These are phyloP conservation scores for Endothia cerciana DNA, from an alignment of 2,329 filamentous ascomycete genomes.

Conservation along the genomic window DNA sequence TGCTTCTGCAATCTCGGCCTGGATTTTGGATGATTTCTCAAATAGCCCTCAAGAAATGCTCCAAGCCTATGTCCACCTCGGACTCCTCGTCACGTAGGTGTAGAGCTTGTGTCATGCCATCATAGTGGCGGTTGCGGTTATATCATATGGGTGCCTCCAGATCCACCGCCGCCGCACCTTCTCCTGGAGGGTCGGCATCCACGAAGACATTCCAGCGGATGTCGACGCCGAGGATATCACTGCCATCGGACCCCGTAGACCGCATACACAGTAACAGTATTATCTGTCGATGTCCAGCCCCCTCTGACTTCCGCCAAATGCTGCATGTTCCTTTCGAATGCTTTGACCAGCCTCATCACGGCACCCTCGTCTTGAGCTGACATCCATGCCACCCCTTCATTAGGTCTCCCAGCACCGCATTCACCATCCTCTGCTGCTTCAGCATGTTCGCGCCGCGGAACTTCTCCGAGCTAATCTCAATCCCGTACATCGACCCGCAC, in stretches of 20 bases:
- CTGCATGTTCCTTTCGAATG: too few species aligned
- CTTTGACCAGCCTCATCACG: conserved; percentile 34
- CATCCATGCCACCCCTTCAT: conserved; percentile 84
- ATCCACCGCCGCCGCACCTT: background rate
- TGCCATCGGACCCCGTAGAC: background rate
- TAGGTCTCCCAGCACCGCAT: conserved; percentile 72
- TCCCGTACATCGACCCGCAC: conserved; percentile 86
- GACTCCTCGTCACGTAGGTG: background rate
- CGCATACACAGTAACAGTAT: background rate
- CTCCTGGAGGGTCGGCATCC: background rate
- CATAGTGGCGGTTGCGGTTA: background rate
- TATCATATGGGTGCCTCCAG: background rate
- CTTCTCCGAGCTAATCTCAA: conserved; percentile 72
- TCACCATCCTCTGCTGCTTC: conserved; percentile 83
- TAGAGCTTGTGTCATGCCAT: background rate
- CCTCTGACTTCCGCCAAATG: background rate
- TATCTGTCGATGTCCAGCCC: background rate
- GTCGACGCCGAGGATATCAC: background rate
- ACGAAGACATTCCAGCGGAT: background rate
- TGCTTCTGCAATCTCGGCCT: background rate
- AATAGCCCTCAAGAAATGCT: background rate
- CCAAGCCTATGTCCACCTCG: too few species aligned
- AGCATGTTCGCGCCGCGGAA: conserved; percentile 75
- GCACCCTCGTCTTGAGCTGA: conserved; percentile 72
- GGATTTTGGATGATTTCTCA: background rate